These are phyloP conservation scores for Diaporthe helianthi DNA, from an alignment of 2,329 filamentous ascomycete genomes.

Conservation along the genomic window DNA sequence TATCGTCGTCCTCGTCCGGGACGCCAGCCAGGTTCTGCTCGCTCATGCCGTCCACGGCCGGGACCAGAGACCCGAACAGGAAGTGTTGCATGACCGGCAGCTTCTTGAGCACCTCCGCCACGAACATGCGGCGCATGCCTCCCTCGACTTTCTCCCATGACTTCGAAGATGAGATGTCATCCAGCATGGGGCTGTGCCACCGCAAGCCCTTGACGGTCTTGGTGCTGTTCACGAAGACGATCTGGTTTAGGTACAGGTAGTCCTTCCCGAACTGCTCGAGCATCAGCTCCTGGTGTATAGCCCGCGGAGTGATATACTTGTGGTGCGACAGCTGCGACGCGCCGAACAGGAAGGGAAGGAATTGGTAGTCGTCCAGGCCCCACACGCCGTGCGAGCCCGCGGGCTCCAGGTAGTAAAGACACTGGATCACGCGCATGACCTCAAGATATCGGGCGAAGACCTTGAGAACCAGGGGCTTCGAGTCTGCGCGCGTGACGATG, in stretches of 20 bases:
- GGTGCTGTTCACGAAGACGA: slow-evolving; percentile 92
- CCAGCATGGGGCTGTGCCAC: slow-evolving; percentile 98
- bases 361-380: slow-evolving; percentile 97
- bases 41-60: slow-evolving; percentile 83
- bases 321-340: slow-evolving; percentile 89
- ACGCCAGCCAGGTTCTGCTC: slow-evolving; percentile 61
- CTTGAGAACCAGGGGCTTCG: slow-evolving; percentile 75
- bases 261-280: slow-evolving; percentile 86
- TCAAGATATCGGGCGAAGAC: slow-evolving; percentile 84
- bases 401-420: slow-evolving; percentile 94
- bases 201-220: slow-evolving; percentile 94
- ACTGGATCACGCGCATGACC: slow-evolving; percentile 88
- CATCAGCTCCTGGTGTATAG: slow-evolving; percentile 86
- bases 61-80: slow-evolving; percentile 85
- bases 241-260: slow-evolving; percentile 91
- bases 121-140: slow-evolving; percentile 97
- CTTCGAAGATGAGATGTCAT: slow-evolving; percentile 92
- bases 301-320: slow-evolving; percentile 77
- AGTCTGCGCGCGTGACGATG: slow-evolving; percentile 69
- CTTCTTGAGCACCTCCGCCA: slow-evolving; percentile 90
- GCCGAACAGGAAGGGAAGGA: slow-evolving; percentile 93
- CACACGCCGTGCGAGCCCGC: slow-evolving; percentile 97
- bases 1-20: slow-evolving; percentile 54
- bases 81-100: slow-evolving; percentile 99
- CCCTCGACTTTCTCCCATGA: slow-evolving; percentile 91